A percentile compares a stretch with the other conserved stretches of the same genome.
Evolutionary conservation across 2,329 filamentous ascomycete genomes (phyloP).

Genomic region (Paecilomyces variotii): DNA sequence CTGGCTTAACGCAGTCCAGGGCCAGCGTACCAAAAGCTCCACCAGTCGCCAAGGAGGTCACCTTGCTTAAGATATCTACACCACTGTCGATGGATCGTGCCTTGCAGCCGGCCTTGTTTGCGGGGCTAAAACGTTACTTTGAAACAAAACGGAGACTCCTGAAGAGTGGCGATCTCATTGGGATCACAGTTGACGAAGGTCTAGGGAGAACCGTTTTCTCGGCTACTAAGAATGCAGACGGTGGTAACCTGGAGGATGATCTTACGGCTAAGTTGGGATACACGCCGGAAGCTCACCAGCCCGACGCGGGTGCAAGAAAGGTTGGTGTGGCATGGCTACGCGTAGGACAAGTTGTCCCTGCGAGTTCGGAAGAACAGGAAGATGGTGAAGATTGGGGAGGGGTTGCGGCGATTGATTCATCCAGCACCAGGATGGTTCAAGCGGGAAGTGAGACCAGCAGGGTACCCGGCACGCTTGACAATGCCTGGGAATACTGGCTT

Average conservation of each 20-base stretch:
- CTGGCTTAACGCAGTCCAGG: conserved; percentile 49
- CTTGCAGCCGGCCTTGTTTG: conserved; percentile 77
- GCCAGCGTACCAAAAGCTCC: conserved; percentile 41
- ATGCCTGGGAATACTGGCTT: conserved; percentile 84
- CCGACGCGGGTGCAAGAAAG: conserved; percentile 38
- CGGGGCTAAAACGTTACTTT: conserved; percentile 82
- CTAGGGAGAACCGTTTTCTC: conserved; percentile 77
- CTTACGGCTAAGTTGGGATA: conserved; percentile 37
- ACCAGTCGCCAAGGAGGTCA: conserved; percentile 67
- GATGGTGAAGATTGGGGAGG: conserved; percentile 73
- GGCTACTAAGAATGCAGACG: conserved; percentile 44
- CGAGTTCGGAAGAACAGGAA: conserved; percentile 43
- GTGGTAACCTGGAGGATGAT: conserved; percentile 65
- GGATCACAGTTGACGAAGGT: conserved; percentile 78
- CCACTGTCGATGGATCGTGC: conserved; percentile 79
- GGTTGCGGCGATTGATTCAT: conserved; percentile 76
- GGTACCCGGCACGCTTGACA: conserved; percentile 67
- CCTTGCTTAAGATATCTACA: conserved; percentile 78
- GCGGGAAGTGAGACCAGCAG: conserved; percentile 79
- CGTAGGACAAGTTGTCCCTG: conserved; percentile 61
- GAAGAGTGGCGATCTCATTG: conserved; percentile 79
- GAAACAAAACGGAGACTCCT: conserved; percentile 73
- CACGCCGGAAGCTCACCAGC: conserved; percentile 16
- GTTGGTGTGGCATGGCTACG: conserved; percentile 79
- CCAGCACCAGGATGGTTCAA: conserved; percentile 81